Conservation (phyloP, 805 yeast genomes). For the Cyberlindnera sargentensis region DNA sequence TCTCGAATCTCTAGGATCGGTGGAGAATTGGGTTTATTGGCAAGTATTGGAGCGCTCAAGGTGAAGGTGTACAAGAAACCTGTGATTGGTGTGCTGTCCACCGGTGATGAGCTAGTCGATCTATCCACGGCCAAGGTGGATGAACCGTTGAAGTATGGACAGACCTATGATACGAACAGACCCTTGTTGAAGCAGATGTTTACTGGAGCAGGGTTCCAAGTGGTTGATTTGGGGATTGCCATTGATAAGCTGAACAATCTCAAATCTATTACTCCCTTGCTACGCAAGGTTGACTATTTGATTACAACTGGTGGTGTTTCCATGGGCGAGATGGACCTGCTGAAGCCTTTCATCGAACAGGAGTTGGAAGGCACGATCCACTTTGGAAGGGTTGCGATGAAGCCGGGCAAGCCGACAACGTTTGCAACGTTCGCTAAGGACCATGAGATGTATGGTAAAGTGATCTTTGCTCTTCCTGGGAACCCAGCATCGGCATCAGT, state of each 20-base stretch:
- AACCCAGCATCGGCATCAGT: constrained; percentile 51
- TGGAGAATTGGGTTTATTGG: constrained; percentile 43
- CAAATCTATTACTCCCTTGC: constrained; percentile 16
- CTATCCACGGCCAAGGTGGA: constrained; percentile 8
- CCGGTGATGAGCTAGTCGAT: constrained; percentile 45
- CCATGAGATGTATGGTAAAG: constrained; percentile 18
- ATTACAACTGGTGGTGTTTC: constrained; percentile 54
- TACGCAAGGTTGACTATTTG: constrained; percentile 32
- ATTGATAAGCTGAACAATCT: constrained; percentile 31
- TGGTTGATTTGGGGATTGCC: constrained; percentile 45
- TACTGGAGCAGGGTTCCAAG: constrained; percentile 29
- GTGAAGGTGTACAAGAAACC: constrained; percentile 37
- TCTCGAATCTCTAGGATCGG: constrained; percentile 33
- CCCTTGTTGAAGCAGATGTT: constrained; percentile 36
- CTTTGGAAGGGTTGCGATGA: constrained; percentile 52
- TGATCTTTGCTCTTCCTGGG: constrained; percentile 47
- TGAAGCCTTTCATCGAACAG: constrained; percentile 42
- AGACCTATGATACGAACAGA: constrained; percentile 43
- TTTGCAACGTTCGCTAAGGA: constrained; percentile 35
- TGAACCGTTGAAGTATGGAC: constrained; percentile 28
- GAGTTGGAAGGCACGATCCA: constrained; percentile 36
- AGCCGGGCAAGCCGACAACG: constrained; percentile 54
- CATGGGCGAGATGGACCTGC: constrained; percentile 48
- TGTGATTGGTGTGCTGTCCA: constrained; percentile 39
- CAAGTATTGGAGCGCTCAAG: constrained; percentile 36